phyloP scores from a whole-genome alignment of 805 yeast genomes.

The Ogataea pignaliae region DNA sequence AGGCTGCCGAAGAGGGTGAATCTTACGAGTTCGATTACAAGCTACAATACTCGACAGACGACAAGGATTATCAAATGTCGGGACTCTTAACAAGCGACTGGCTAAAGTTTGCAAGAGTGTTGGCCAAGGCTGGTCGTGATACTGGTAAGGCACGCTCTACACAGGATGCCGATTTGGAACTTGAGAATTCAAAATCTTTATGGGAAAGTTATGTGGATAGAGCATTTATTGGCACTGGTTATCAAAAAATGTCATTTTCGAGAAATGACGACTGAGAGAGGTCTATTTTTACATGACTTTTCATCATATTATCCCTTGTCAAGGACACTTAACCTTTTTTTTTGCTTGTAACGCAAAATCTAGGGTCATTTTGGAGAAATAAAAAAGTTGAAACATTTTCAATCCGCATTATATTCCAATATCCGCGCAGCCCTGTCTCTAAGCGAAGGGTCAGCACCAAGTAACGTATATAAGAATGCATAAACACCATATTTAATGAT shows the following conservation, averaged over 20 bases:
- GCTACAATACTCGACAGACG: conserved; percentile 67
- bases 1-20: conserved; percentile 32
- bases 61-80: conserved; percentile 49
- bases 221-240: conserved; percentile 63
- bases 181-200: conserved; percentile 28
- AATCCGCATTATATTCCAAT: no score
- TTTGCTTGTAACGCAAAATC: no score
- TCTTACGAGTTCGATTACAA: conserved; percentile 49
- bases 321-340: no score
- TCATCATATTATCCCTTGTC: no score
- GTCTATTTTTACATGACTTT: no score
- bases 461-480: no score
- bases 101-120: conserved; percentile 49
- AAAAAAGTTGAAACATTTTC: no score
- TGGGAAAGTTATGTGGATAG: conserved; percentile 57
- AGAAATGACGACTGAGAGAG: background rate
- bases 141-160: conserved; percentile 2
- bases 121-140: conserved; percentile 37
- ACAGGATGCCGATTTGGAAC: background rate
- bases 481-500: no score
- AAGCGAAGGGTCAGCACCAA: no score
- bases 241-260: conserved; percentile 44
- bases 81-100: conserved; percentile 58
- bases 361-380: no score
- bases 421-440: no score